phyloP scores from a whole-genome alignment of 257 asterid species.

The Ligustrum vulgare region DNA sequence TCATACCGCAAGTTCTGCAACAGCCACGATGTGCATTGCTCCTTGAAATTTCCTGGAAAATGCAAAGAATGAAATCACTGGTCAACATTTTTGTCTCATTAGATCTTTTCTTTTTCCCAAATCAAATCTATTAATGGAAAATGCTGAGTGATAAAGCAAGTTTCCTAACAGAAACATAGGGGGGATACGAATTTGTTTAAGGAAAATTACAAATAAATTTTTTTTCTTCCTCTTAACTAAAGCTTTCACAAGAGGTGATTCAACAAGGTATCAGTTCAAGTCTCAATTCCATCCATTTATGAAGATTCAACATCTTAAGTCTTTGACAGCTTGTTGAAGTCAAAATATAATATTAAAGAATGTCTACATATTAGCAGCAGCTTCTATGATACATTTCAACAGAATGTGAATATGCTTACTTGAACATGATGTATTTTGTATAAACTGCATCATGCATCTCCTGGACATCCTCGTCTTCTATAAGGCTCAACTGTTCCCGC shows the following conservation, averaged over 20 bases:
- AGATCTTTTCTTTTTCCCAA: background rate
- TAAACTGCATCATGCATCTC: slow-evolving; percentile 75
- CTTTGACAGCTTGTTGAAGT: background rate
- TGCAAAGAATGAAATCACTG: background rate
- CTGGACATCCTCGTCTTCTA: slow-evolving; percentile 65
- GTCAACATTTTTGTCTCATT: background rate
- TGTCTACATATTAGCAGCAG: background rate
- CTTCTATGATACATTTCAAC: background rate
- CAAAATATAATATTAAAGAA: background rate
- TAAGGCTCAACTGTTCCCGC: slow-evolving; percentile 66
- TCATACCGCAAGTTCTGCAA: slow-evolving; percentile 79
- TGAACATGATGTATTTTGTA: slow-evolving; percentile 76
- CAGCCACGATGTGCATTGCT: slow-evolving; percentile 77
- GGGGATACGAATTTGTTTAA: background rate
- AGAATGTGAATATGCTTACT: slow-evolving; percentile 40
- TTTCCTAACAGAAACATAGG: background rate
- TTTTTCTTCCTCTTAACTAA: background rate
- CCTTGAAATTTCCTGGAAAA: slow-evolving; percentile 75
- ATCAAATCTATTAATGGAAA: background rate
- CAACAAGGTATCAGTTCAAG: background rate
- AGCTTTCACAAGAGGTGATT: background rate
- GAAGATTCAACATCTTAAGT: background rate
- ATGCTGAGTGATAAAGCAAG: background rate
- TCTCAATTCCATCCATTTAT: background rate
- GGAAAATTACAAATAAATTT: too few species aligned